Base-by-base conservation (phyloP, 1,284 basidiomycete species). In the Cystobasidium slooffiae region DNA sequence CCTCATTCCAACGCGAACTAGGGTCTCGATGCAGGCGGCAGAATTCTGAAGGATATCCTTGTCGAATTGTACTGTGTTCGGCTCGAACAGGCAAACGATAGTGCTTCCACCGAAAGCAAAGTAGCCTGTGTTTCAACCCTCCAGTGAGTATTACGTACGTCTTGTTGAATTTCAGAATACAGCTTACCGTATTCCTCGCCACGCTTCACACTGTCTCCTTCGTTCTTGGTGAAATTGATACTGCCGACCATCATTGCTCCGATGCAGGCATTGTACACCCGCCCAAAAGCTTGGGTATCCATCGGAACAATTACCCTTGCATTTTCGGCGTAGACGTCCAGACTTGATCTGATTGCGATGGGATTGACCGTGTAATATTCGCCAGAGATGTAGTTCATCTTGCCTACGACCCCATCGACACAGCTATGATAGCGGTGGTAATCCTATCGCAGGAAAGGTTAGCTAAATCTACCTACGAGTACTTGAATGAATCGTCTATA, bases 241-340 rank as follows among this genome's bases (percentile, higher is more conserved):
- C 88, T 91, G 8, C 93, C 93, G 3, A 95, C 93, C 93, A 84
- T 77, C 79, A 80, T 80, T 3, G 80, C 79, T 7, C 78, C 77
- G 16, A 80, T 72, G 74, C 78, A 79, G 12, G 94, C 91, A 1
- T 89, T 89, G 88, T 94, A 92, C 43, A 96, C 92, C 0, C 89
- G 87, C 1, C 94, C 94, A 80, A 96, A 96, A 68, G 90, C 87
- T 0, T 89, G 88, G 76, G 88, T 93, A 76, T 95, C 89, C 68
- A 96, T 94, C 0, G 91, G 91, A 0, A 95, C 90, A 59, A 97
- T 89, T 85, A 93, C 93, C 44, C 94, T 86, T 4, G 86, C 90
- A 78, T 98, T 99, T 83, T 97, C 95, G 37, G 94, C 94, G 78
- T 95, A 98, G 4, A 98, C 93, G 79, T 98, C 95, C 31, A 98